Percentiles rank a stretch among this genome's conserved stretches.
Conservation (phyloP, 164 flowering plant genomes). For the Umbellularia californica region DNA sequence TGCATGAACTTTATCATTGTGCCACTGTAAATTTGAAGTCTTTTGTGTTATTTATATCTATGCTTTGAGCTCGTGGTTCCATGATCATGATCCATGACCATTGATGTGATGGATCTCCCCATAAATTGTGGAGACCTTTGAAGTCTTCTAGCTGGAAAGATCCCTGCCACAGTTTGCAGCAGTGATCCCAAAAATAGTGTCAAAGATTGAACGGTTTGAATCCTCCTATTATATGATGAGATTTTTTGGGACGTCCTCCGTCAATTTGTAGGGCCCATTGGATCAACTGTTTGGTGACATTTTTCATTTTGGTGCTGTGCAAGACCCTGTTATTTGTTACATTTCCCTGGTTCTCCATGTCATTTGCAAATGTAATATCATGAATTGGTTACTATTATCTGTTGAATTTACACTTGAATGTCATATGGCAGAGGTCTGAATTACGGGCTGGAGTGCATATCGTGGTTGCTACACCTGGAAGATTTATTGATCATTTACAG, state of each 20-base stretch:
- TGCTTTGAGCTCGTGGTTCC: too few species aligned
- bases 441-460: slow-evolving; percentile 46
- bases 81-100: too few species aligned
- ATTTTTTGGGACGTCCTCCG: neutral
- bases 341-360: neutral
- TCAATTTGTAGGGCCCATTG: neutral
- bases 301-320: neutral
- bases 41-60: too few species aligned
- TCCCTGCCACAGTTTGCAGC: neutral
- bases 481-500: slow-evolving; percentile 62
- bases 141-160: neutral
- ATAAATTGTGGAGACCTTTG: neutral
- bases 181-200: neutral
- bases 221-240: neutral
- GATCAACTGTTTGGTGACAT: neutral
- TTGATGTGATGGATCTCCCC: neutral
- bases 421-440: slow-evolving; percentile 24
- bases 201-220: neutral
- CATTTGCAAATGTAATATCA: neutral
- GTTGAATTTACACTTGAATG: neutral
- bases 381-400: neutral
- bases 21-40: too few species aligned
- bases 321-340: neutral
- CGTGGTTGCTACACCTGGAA: slow-evolving; percentile 75
- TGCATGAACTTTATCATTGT: too few species aligned